Conservation (phyloP, 768 basidiomycete species). For the Lanmaoa rubissima region DNA sequence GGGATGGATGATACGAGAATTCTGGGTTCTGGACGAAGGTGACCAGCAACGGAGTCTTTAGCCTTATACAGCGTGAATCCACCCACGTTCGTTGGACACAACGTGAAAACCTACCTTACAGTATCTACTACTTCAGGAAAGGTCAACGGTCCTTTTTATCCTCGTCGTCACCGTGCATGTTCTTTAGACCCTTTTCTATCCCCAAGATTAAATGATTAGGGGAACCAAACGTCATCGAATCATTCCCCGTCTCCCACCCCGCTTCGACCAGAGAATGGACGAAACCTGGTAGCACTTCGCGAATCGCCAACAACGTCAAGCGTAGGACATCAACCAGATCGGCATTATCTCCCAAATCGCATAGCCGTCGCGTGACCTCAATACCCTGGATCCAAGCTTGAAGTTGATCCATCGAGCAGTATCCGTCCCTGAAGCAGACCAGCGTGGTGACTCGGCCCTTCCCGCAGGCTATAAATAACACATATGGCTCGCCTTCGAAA, state of each 20-base stretch:
- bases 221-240: constrained; percentile 31
- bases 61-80: neutral
- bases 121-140: neutral
- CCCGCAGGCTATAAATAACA: constrained; percentile 46
- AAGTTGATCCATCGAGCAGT: constrained; percentile 47
- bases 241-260: constrained; percentile 41
- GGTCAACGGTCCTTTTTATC: constrained; percentile 21
- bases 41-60: too few species aligned
- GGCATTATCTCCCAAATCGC: neutral
- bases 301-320: constrained; percentile 12
- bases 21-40: neutral
- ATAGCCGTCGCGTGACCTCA: constrained; percentile 16
- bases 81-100: neutral
- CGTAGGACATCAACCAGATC: constrained; percentile 7
- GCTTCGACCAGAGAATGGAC: constrained; percentile 17
- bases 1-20: neutral
- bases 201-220: constrained; percentile 23
- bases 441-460: constrained; percentile 26
- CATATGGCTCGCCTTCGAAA: constrained; percentile 47
- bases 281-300: constrained; percentile 17
- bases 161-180: constrained; percentile 2
- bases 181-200: neutral
- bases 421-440: constrained; percentile 52
- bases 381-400: constrained; percentile 48
- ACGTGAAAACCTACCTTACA: neutral